These are phyloP conservation scores for Eutrema heterophyllum DNA, from an alignment of 345 rosid genomes.

Conservation along the genomic window DNA sequence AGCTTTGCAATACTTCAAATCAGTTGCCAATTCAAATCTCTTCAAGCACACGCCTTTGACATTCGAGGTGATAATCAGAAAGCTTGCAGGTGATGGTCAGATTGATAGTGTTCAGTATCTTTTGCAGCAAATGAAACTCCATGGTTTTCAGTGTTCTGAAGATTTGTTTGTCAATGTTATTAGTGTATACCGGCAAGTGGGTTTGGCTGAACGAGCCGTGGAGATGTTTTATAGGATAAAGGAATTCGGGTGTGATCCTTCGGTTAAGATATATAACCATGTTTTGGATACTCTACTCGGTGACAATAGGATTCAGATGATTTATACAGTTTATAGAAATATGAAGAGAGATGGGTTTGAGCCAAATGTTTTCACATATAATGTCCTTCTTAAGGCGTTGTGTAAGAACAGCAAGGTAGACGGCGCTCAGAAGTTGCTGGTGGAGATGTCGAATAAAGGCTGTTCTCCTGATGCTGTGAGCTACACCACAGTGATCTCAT, in stretches of 20 bases:
- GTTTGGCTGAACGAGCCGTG: constrained; percentile 67
- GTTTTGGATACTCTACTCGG: constrained; percentile 71
- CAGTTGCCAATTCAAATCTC: constrained; percentile 52
- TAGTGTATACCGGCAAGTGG: constrained; percentile 42
- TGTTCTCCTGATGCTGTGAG: constrained; percentile 80
- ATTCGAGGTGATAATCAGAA: constrained; percentile 58
- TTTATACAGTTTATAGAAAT: constrained; percentile 54
- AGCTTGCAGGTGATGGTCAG: constrained; percentile 46
- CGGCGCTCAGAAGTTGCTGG: constrained; percentile 65
- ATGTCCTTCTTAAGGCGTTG: constrained; percentile 78
- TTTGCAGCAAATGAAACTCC: constrained; percentile 87
- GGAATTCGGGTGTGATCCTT: constrained; percentile 76
- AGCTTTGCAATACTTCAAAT: constrained; percentile 62
- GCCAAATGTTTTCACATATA: constrained; percentile 76
- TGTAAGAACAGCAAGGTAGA: constrained; percentile 78
- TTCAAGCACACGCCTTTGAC: constrained; percentile 70
- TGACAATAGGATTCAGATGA: constrained; percentile 65
- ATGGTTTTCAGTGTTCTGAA: constrained; percentile 61
- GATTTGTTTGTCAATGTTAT: constrained; percentile 60
- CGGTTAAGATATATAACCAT: constrained; percentile 75
- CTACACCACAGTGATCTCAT: constrained; percentile 68
- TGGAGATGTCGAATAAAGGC: constrained; percentile 62
- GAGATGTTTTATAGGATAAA: constrained; percentile 70
- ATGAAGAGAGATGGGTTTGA: constrained; percentile 85
- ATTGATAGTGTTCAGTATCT: constrained; percentile 73